Evolutionary conservation across 192 early-diverging fungal species (phyloP).

Genomic region (Coemansia sp.): DNA sequence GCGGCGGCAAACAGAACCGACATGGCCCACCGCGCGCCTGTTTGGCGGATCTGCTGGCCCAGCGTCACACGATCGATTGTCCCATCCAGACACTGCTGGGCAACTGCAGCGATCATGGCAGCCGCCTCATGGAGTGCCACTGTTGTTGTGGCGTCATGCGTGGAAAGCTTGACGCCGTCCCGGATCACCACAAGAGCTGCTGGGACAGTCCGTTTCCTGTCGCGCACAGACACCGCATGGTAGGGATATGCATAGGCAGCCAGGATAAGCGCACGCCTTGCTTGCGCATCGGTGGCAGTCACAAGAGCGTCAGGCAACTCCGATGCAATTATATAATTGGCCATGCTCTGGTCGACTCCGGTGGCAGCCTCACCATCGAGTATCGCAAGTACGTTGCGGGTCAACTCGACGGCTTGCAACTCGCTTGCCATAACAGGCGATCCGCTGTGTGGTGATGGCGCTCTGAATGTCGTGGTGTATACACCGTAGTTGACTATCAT

Average conservation of each 20-base stretch:
- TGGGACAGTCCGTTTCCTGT: conserved; percentile 52
- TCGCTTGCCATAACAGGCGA: neutral
- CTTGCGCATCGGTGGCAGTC: neutral
- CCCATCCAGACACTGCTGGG: conserved; percentile 1
- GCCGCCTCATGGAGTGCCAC: conserved; percentile 28
- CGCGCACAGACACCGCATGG: conserved; percentile 35
- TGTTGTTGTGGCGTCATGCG: conserved; percentile 26
- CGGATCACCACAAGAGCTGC: conserved; percentile 57
- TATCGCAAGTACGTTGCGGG: conserved; percentile 13
- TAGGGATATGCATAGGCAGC: conserved; percentile 62
- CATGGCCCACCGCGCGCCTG: conserved; percentile 59
- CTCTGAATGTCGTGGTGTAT: conserved; percentile 34
- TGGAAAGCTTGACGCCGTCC: conserved; percentile 63
- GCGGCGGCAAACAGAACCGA: conserved; percentile 55
- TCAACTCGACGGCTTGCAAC: conserved; percentile 9
- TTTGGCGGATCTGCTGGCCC: conserved; percentile 63
- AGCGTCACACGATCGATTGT: conserved; percentile 32
- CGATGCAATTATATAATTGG: neutral
- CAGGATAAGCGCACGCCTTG: conserved; percentile 55
- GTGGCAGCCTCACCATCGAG: conserved; percentile 3
- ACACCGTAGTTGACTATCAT: conserved; percentile 53
- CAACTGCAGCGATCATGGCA: conserved; percentile 6
- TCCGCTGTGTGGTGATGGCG: conserved; percentile 14
- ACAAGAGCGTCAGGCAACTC: neutral
- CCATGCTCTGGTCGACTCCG: neutral